phyloP scores from a whole-genome alignment of 2,329 filamentous ascomycete genomes.

The Coniella lustricola region DNA sequence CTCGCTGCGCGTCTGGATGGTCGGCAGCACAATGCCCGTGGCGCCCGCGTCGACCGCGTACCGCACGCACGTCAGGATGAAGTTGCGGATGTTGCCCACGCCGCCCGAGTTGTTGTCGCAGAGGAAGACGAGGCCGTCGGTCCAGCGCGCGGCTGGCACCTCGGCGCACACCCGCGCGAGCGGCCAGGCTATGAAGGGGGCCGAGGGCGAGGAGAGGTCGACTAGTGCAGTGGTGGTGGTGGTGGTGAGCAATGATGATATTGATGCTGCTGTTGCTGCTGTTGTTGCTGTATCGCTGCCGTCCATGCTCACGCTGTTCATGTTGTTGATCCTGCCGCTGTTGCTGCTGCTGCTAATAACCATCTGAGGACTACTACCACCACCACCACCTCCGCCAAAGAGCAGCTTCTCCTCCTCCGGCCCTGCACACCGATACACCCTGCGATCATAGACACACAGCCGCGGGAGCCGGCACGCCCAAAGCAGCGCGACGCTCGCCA shows the following conservation, averaged over 20 bases:
- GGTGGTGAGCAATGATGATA: not conserved
- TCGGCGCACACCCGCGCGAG: conserved; percentile 37
- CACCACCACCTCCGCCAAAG: too few species aligned
- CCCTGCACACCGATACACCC: too few species aligned
- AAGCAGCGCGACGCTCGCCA: conserved; percentile 21
- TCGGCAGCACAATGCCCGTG: conserved; percentile 37
- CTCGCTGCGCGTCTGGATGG: conserved; percentile 36
- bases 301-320: too few species aligned
- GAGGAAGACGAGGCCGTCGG: conserved; percentile 36
- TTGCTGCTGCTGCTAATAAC: too few species aligned
- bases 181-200: conserved; percentile 40
- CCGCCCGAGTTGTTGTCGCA: conserved; percentile 47
- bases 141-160: conserved; percentile 26
- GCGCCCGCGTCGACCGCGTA: conserved; percentile 43
- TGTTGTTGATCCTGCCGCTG: conserved; percentile 8
- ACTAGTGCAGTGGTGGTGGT: conserved; percentile 18
- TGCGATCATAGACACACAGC: conserved; percentile 18
- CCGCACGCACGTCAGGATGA: conserved; percentile 42
- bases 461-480: conserved; percentile 22
- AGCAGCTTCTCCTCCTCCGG: too few species aligned
- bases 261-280: not conserved
- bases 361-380: too few species aligned
- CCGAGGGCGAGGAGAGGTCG: conserved; percentile 32
- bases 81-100: conserved; percentile 44
- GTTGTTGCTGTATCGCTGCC: not conserved